Evolutionary conservation across 345 rosid species (phyloP).

Genomic region (Gossypium rotundifolium): DNA sequence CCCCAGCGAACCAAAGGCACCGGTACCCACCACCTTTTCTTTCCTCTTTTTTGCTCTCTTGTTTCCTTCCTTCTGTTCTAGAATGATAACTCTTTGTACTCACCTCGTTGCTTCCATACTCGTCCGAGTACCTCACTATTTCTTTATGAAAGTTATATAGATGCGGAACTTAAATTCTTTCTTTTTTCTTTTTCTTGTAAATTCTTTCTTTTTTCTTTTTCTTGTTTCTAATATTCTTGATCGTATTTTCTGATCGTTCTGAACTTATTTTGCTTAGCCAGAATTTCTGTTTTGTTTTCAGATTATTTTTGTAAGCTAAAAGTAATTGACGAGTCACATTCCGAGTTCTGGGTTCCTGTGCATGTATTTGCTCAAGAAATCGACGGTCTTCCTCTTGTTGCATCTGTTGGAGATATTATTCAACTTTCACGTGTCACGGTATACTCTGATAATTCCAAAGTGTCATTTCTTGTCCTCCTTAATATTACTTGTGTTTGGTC

Average conservation of each 20-base stretch:
- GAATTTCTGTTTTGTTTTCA: slow-evolving; percentile 22
- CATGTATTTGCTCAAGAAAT: slow-evolving; percentile 24
- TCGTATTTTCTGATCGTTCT: slow-evolving; percentile 19
- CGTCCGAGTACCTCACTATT: neutral
- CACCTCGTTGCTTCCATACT: too few species aligned
- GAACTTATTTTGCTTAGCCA: neutral
- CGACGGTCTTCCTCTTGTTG: slow-evolving; percentile 50
- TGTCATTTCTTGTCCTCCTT: neutral
- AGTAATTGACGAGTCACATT: slow-evolving; percentile 49
- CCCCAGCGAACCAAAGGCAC: slow-evolving; percentile 45
- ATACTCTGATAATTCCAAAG: neutral
- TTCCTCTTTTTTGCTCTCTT: neutral
- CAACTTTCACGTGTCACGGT: slow-evolving; percentile 56
- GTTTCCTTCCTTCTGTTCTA: neutral
- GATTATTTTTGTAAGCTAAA: slow-evolving; percentile 47
- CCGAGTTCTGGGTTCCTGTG: slow-evolving; percentile 38
- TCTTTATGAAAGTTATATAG: neutral
- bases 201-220: neutral
- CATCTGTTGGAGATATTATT: slow-evolving; percentile 52
- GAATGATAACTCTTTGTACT: neutral
- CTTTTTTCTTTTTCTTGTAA: too few species aligned
- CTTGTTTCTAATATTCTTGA: slow-evolving; percentile 16
- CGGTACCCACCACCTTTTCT: slow-evolving; percentile 26
- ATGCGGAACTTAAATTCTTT: neutral
- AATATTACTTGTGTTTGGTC: neutral